phyloP scores from a whole-genome alignment of 2,329 filamentous ascomycete species.

The Cladosporium sp. region DNA sequence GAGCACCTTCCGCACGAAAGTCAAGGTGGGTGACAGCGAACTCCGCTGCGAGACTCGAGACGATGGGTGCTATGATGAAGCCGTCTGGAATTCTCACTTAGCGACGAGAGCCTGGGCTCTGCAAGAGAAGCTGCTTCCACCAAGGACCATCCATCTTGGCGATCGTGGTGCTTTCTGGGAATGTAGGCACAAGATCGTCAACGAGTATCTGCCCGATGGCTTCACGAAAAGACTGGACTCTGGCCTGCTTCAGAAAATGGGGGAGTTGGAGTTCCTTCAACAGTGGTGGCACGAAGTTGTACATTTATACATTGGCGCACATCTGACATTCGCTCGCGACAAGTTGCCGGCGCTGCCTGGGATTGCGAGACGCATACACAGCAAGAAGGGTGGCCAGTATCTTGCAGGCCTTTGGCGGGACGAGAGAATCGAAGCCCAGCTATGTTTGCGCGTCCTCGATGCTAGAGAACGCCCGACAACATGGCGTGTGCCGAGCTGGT shows the following conservation, averaged over 20 bases:
- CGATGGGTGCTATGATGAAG: background rate
- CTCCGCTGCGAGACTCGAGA: background rate
- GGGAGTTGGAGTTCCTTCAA: background rate
- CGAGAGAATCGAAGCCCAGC: background rate
- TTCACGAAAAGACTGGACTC: background rate
- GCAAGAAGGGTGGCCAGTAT: background rate
- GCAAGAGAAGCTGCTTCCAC: background rate
- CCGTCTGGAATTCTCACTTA: background rate
- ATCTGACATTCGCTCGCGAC: background rate
- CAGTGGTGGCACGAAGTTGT: background rate
- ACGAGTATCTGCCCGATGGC: background rate
- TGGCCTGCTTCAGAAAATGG: background rate
- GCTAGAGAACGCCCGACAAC: background rate
- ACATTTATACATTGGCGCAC: background rate
- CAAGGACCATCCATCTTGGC: background rate
- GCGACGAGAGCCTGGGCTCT: background rate
- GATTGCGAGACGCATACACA: background rate
- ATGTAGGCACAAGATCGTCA: background rate
- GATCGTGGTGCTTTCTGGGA: background rate
- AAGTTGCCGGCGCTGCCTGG: constrained; percentile 1
- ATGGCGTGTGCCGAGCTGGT: constrained; percentile 1
- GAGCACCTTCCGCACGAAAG: background rate
- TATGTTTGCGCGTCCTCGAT: background rate
- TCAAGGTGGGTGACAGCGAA: background rate
- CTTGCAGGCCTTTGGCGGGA: constrained; percentile 4